Evolutionary conservation across 305 asterid species (phyloP), one percentile per base, ranked within the genome.

Genomic region (Solanum hybrid): DNA sequence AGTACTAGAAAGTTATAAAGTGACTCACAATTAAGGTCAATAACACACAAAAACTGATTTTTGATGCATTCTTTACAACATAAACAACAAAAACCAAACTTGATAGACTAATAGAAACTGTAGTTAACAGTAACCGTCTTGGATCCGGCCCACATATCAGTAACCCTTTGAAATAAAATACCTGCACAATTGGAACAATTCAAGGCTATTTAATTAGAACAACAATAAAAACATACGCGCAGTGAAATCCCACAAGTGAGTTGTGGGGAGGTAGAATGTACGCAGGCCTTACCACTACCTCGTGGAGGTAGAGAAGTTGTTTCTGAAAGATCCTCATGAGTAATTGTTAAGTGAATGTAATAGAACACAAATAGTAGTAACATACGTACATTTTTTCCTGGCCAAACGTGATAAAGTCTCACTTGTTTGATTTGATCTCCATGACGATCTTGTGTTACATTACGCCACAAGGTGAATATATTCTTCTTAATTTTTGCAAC

Each of bases 131-230:
- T 85, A 89, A 79, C 38, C 91, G 89, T 89, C 85, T 90, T 86
- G 89, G 89, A 90, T 90, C 80, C 35, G 91, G 88, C 20, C 91
- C 92, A 75, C 89, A 90, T 13, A 90, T 79, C 26, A 90, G 51
- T 51, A 85, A 88, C 66, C 90, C 90, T 72, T 37, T 38, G 76
- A 91, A 85, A 35, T 87, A 89, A 89, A 91, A 91, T 7, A 86
- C 91, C 92, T 91, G 80, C 84, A 86, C 88, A n/a, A 32, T 64
- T 40, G 14, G 20, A 78, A 64, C 17, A 29, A 81, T 81, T 27
- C 1, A 80, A 80, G 24, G 7, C 69, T 2, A 9, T 46, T 14
- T 7, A 40, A 40, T 80, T 46, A 29, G 29, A 38, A 38, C 42
- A 38, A 38, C 42, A 38, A 38, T 38, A 38, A 38, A 38, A 38